These are phyloP conservation scores for Diaporthe sp. DNA, from an alignment of 2,329 filamentous ascomycete species.

Conservation along the genomic window DNA sequence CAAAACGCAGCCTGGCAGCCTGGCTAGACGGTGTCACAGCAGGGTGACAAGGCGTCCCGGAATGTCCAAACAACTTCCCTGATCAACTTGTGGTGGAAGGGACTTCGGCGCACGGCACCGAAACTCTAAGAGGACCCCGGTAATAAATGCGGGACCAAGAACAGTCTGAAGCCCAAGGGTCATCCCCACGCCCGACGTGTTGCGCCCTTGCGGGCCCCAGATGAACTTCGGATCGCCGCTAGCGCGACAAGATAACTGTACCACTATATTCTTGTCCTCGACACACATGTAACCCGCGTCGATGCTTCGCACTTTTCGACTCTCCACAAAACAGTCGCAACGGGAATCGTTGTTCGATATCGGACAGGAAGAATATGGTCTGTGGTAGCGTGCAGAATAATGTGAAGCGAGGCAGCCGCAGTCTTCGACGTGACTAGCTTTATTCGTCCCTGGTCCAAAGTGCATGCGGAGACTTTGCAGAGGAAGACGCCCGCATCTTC, in stretches of 20 bases:
- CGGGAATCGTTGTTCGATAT: neutral
- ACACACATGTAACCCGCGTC: neutral
- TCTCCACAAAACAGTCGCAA: neutral
- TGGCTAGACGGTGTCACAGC: neutral
- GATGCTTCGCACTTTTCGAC: too few relatives aligned
- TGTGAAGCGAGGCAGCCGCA: neutral
- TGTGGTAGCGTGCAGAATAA: too few relatives aligned
- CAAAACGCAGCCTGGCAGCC: neutral
- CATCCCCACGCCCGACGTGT: neutral
- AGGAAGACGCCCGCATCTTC: neutral
- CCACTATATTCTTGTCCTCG: neutral
- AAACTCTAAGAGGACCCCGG: neutral
- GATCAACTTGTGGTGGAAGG: neutral
- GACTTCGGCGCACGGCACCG: conserved; percentile 18
- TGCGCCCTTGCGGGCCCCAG: too few relatives aligned
- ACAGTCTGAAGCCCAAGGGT: neutral
- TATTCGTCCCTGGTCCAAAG: neutral
- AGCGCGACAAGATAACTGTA: neutral
- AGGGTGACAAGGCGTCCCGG: conserved; percentile 22
- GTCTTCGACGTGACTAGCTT: neutral
- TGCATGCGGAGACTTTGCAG: neutral
- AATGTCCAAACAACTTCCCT: neutral
- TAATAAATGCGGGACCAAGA: neutral
- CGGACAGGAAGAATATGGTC: too few relatives aligned
- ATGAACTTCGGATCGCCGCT: conserved; percentile 15